Base-by-base conservation (phyloP, 768 basidiomycete genomes). In the Phallus indusiatus region DNA sequence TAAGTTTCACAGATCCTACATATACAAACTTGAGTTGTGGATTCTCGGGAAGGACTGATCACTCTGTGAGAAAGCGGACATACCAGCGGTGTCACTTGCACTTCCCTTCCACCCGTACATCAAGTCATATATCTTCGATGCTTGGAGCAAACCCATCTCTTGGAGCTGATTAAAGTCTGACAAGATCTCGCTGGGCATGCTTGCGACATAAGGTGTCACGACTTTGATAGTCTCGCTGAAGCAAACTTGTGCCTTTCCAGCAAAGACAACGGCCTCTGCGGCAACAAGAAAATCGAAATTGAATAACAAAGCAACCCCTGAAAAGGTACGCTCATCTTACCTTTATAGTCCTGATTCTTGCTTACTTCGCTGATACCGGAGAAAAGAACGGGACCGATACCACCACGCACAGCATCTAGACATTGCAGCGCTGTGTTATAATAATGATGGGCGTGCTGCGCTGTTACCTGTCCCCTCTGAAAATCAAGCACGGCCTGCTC, bases 361-460 rank as follows among this genome's bases (percentile, higher is more conserved):
- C 57, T 57, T 33, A 61, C 33, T 46, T 52, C 61, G 24, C 55
- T 56, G 20, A 61, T 11, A 48, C 60, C 56, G 33, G 56, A 56
- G 21, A 59, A 46, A 33, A 22, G 34, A 14, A 35, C 46, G 17
- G 22, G 49, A 16, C 49, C 50, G 12, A 47, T 18, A 37, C 33
- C 24, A 21, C 55, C 56, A 28, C 61, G 49, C 10, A 61, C 22
- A 33, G 47, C 50, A 24, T 61, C 61, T 17, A 47, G 22, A 24
- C 33, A 59, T 12, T 53, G 12, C 14, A 61, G 34, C 53, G 48
- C 57, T 7, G 10, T 53, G 12, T 5, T 12, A 54, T 57, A 57
- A 48, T 61, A 61, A 50, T 61, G 61, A 50, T 61, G 61, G 11
- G 61, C 56, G 36, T 61, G 61, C 24, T 61, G 61, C 0, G 58